Evolutionary conservation across 1,139 yeast species (phyloP).

Genomic region (Yamadazyma spencermartinsiae): DNA sequence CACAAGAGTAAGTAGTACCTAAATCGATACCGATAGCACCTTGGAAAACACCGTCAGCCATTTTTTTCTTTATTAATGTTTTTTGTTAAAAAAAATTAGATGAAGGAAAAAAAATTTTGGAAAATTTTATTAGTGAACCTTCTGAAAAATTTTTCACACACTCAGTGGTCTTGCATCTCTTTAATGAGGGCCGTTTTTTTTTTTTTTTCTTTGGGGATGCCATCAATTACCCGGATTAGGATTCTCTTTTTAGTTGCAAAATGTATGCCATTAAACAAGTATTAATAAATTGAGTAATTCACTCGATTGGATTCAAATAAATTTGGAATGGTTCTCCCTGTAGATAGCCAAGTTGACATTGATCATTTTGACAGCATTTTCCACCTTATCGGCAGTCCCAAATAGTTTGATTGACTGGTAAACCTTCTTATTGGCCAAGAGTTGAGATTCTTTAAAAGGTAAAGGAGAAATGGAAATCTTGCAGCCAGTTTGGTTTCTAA

Average conservation of each 20-base stretch:
- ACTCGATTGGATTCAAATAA: slow-evolving; percentile 4
- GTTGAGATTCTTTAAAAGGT: slow-evolving; percentile 7
- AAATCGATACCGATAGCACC: slow-evolving; percentile 90
- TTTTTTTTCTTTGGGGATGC: neutral
- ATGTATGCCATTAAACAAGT: neutral
- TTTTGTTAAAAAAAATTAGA: slow-evolving; percentile 16
- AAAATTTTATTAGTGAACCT: neutral
- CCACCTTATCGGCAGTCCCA: slow-evolving; percentile 21
- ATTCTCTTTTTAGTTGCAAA: slow-evolving; percentile 6
- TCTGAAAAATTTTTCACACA: slow-evolving; percentile 1
- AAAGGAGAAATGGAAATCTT: slow-evolving; percentile 25
- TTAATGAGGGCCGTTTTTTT: neutral
- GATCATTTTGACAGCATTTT: slow-evolving; percentile 19
- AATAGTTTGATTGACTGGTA: slow-evolving; percentile 12
- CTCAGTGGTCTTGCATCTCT: neutral
- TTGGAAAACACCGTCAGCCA: slow-evolving; percentile 99
- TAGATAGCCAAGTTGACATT: slow-evolving; percentile 10
- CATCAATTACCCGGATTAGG: slow-evolving; percentile 11
- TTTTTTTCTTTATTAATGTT: slow-evolving; percentile 30
- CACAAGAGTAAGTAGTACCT: slow-evolving; percentile 86
- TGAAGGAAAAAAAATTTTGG: slow-evolving; percentile 16
- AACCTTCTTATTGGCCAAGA: slow-evolving; percentile 11
- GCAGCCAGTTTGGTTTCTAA: slow-evolving; percentile 30
- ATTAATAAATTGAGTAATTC: slow-evolving; percentile 1
- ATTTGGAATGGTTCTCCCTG: slow-evolving; percentile 9